A percentile compares a stretch with the other conserved stretches of the same genome.
These are phyloP conservation scores for Parastagonospora avenae DNA, from an alignment of 2,329 filamentous ascomycete genomes.

Conservation along the genomic window DNA sequence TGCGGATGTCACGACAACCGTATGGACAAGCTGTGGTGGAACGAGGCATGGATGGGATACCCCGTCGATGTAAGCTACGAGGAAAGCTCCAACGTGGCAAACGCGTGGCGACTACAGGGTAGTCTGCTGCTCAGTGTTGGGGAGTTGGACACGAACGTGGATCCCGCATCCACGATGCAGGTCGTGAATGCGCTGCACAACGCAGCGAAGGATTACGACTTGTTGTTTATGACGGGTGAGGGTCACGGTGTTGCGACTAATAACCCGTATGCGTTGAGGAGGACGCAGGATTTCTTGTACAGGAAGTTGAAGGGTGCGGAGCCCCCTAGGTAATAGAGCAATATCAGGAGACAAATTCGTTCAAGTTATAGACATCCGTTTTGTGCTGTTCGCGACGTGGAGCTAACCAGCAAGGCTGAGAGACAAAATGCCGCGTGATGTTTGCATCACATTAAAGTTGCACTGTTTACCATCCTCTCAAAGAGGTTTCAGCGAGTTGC, in stretches of 20 bases:
- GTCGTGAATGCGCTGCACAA: conserved; percentile 28
- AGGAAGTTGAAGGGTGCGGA: conserved; percentile 16
- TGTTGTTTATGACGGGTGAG: conserved; percentile 26
- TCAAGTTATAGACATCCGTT: too few species aligned
- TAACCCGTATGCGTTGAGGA: conserved; percentile 17
- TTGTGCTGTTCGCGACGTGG: too few species aligned
- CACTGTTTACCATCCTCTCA: too few species aligned
- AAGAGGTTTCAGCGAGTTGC: too few species aligned
- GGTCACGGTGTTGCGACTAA: conserved; percentile 20
- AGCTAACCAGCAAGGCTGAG: too few species aligned
- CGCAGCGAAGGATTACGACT: conserved; percentile 27
- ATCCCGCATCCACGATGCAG: conserved; percentile 35
- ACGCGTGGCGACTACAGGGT: conserved; percentile 24
- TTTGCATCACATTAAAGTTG: too few species aligned
- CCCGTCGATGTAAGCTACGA: conserved; percentile 31
- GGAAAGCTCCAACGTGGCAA: conserved; percentile 30
- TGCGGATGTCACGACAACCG: conserved; percentile 37
- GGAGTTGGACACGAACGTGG: conserved; percentile 43
- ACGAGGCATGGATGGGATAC: conserved; percentile 37
- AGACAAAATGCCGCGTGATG: too few species aligned
- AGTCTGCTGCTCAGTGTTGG: conserved; percentile 30
- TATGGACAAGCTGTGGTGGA: conserved; percentile 39
- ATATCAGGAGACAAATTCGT: too few species aligned
- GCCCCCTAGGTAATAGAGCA: conserved; percentile 9
- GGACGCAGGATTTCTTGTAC: conserved; percentile 24